Conservation (phyloP, 1,284 basidiomycete species). For the Boletus sp. region DNA sequence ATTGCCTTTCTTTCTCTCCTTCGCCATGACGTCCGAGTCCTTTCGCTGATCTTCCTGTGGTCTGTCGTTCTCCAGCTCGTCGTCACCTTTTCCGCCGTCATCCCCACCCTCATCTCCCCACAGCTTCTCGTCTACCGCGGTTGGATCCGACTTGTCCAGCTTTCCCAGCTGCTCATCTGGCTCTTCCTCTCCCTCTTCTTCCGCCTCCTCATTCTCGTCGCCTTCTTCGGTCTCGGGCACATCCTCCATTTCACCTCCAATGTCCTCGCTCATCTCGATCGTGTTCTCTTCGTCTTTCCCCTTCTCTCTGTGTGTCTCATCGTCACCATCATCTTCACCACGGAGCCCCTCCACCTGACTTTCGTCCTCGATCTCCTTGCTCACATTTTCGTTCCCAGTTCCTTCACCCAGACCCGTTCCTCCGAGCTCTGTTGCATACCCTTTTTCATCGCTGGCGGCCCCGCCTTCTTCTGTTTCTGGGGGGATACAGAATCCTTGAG, state of each 20-base stretch:
- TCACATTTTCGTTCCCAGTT: slow-evolving; percentile 81
- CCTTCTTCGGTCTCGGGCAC: slow-evolving; percentile 60
- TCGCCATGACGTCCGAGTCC: slow-evolving; percentile 74
- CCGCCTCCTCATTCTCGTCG: slow-evolving; percentile 48
- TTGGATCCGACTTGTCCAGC: slow-evolving; percentile 84
- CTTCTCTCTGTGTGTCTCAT: slow-evolving; percentile 49
- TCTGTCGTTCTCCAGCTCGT: slow-evolving; percentile 55
- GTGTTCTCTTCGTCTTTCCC: slow-evolving; percentile 66
- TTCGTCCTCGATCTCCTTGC: slow-evolving; percentile 93
- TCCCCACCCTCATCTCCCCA: slow-evolving; percentile 82
- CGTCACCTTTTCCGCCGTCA: slow-evolving; percentile 48
- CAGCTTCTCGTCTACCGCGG: slow-evolving; percentile 92
- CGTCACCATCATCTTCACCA: slow-evolving; percentile 56
- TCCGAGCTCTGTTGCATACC: slow-evolving; percentile 41
- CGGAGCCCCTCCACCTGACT: slow-evolving; percentile 94
- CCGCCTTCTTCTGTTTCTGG: slow-evolving; percentile 62
- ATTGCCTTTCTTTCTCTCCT: slow-evolving; percentile 40
- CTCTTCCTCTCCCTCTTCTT: slow-evolving; percentile 59
- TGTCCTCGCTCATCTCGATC: slow-evolving; percentile 74
- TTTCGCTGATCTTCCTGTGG: slow-evolving; percentile 44
- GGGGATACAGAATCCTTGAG: slow-evolving; percentile 92
- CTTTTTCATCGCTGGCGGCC: slow-evolving; percentile 51
- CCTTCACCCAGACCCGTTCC: slow-evolving; percentile 90
- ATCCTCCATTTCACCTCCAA: slow-evolving; percentile 83
- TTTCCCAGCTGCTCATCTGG: slow-evolving; percentile 85